Evolutionary conservation across 2,329 filamentous ascomycete genomes (phyloP), one percentile per base, ranked within the genome.

Genomic region (Volutella citrinella): DNA sequence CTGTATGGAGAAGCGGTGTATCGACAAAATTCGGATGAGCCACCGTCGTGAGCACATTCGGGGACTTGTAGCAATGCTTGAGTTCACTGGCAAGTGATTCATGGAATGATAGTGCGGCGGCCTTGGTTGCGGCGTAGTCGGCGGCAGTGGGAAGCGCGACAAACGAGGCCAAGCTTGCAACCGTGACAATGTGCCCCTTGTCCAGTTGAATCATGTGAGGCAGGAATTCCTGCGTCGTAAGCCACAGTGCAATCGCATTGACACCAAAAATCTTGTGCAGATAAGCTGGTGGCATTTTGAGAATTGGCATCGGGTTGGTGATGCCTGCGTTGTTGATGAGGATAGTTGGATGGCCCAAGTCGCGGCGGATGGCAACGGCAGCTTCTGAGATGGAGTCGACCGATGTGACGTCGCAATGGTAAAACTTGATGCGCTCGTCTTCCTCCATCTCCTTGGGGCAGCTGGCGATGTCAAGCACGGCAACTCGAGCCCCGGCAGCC

Each of bases 321-420:
- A 82, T 70, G 40, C 81, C 82, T 6, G 82, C 82, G 51, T 85
- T 86, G 64, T 85, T 84, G 64, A 85, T 79, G 4, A 87, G 68
- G 35, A 87, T 68, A 0, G 82, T 83, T 0, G 83, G 82, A 30
- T 74, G 54, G 15, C 82, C 82, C 19, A 84, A 61, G 5, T 63
- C 55, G 8, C 54, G 43, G 4, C 60, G 57, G 10, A 74, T 36
- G 1, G 54, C 44, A 5, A 55, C 46, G 19, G 70, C 70, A 1
- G 61, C 66, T 3, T 59, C 53, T 13, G 62, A 56, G 4, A 79
- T 67, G 1, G 67, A 66, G 6, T 66, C 58, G 12, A 66, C 52
- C 3, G 64, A 64, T 5, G 61, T 65, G 1, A 69, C 48, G 27
- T 69, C 66, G 32, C 61, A 66, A 10, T 49, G 46, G 45, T 60